These are phyloP conservation scores for Hypoxylon perforatum DNA, from an alignment of 495 filamentous ascomycete species.

Conservation along the genomic window DNA sequence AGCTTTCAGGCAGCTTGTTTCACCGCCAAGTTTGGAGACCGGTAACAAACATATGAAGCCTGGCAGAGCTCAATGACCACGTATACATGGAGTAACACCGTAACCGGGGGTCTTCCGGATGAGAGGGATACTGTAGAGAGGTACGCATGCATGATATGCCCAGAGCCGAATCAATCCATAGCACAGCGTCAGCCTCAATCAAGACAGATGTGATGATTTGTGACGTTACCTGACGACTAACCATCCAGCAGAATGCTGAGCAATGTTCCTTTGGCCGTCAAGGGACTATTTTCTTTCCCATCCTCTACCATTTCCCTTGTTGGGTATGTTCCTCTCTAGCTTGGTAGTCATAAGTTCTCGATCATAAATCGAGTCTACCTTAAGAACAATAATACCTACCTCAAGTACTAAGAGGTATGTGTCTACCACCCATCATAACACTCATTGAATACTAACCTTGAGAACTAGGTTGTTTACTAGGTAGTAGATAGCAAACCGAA, in stretches of 20 bases:
- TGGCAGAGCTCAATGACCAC: no score
- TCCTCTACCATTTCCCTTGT: not conserved
- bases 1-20: no score
- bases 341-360: not conserved
- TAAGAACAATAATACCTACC: slow-evolving; percentile 1
- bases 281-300: not conserved
- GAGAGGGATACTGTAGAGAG: not conserved
- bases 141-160: not conserved
- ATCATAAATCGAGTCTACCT: slow-evolving; percentile 1
- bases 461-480: not conserved
- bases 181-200: not conserved
- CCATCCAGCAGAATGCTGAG: not conserved
- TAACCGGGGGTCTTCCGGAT: no score
- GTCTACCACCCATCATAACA: not conserved
- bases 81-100: no score
- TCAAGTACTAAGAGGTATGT: slow-evolving; percentile 1
- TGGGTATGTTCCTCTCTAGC: not conserved
- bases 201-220: slow-evolving; percentile 1
- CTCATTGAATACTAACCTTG: not conserved
- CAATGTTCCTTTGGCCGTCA: not conserved
- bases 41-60: no score
- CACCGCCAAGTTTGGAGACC: no score
- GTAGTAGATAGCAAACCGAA: slow-evolving; percentile 1
- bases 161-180: not conserved
- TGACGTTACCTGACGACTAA: not conserved